These are phyloP conservation scores for Pisolithus albus DNA, from an alignment of 768 basidiomycete species.

Conservation along the genomic window DNA sequence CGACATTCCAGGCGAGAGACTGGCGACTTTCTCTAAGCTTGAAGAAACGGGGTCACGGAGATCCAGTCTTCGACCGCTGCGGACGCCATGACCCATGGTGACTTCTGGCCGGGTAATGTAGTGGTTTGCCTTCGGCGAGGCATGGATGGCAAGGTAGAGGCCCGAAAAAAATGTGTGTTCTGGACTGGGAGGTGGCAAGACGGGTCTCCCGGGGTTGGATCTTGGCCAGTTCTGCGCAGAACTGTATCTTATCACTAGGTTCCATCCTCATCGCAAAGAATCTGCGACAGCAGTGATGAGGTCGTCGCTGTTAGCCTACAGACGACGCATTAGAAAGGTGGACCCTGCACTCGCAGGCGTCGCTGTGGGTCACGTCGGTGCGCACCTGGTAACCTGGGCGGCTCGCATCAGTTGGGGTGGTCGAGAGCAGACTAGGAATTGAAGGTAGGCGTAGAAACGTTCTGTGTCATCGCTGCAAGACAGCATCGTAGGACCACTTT, in stretches of 20 bases:
- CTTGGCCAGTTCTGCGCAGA: constrained; percentile 63
- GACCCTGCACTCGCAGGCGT: constrained; percentile 27
- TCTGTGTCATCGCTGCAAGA: constrained; percentile 19
- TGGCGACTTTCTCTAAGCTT: constrained; percentile 30
- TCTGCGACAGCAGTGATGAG: constrained; percentile 32
- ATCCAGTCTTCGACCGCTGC: constrained; percentile 24
- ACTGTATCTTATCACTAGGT: constrained; percentile 43
- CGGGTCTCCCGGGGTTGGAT: constrained; percentile 52
- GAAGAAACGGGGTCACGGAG: constrained; percentile 23
- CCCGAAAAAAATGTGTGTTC: constrained; percentile 35
- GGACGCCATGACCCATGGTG: constrained; percentile 39
- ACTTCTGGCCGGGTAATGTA: constrained; percentile 71
- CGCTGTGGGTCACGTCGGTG: constrained; percentile 45
- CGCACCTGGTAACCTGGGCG: constrained; percentile 47
- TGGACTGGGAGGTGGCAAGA: constrained; percentile 62
- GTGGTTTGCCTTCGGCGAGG: constrained; percentile 34
- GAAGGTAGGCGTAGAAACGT: constrained; percentile 42
- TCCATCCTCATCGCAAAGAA: constrained; percentile 35
- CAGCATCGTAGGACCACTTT: constrained; percentile 25
- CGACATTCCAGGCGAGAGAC: constrained; percentile 29
- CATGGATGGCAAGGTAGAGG: constrained; percentile 15
- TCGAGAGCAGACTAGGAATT: constrained; percentile 40
- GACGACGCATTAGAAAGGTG: constrained; percentile 10
- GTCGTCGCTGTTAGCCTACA: constrained; percentile 44
- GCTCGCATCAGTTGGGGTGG: constrained; percentile 46